These are phyloP conservation scores for Heteromeles arbutifolia DNA, from an alignment of 306 rosid genomes.

Conservation along the genomic window DNA sequence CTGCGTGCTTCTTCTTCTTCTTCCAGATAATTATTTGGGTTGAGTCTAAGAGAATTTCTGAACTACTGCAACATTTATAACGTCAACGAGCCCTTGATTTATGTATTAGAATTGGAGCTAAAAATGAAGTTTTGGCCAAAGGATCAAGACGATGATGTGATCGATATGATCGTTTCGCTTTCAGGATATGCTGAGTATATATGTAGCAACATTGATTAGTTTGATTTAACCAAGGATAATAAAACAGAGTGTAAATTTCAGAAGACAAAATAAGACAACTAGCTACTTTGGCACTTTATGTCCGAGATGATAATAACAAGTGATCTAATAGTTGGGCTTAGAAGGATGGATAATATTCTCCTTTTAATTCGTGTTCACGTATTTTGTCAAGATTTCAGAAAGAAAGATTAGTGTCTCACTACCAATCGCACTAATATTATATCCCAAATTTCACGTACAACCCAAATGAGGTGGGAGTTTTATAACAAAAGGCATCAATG, in stretches of 20 bases:
- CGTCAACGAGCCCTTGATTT: constrained; percentile 7
- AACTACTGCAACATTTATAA: neutral
- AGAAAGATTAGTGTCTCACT: neutral
- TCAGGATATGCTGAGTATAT: constrained; percentile 43
- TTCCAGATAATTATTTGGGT: neutral
- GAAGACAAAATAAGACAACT: constrained; percentile 18
- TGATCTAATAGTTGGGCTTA: neutral
- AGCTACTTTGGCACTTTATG: neutral
- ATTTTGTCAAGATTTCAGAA: neutral
- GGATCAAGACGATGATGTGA: constrained; percentile 10
- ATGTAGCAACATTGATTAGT: constrained; percentile 19
- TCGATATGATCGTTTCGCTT: neutral
- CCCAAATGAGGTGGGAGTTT: neutral
- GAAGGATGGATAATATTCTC: neutral
- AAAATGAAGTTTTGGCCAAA: neutral
- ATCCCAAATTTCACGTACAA: neutral
- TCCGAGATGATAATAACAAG: neutral
- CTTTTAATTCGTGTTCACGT: neutral
- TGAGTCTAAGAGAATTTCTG: neutral
- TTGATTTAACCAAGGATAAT: constrained; percentile 26
- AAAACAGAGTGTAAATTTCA: neutral
- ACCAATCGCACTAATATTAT: no score
- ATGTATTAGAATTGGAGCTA: neutral
- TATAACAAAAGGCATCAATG: no score
- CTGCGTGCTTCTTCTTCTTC: constrained; percentile 2